Conservation (phyloP, 495 filamentous ascomycete species). For the Aspergillus diversus region DNA sequence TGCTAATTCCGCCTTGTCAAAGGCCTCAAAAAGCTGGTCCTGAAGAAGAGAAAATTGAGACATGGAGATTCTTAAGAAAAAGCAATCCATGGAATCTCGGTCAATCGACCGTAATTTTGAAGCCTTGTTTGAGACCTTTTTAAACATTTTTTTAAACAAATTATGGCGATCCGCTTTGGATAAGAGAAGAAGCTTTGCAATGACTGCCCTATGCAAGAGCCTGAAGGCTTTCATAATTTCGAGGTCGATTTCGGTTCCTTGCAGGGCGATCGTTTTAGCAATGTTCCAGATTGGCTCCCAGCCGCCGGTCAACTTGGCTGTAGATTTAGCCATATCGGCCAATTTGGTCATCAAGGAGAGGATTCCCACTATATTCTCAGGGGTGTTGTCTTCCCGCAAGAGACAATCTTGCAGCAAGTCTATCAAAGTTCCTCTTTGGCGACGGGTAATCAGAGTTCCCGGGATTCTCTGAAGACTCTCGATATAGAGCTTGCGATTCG, state of each 20-base stretch:
- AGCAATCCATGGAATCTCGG: conserved; percentile 45
- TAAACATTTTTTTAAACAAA: conserved; percentile 43
- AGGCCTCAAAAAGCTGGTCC: conserved; percentile 32
- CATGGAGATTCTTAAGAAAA: conserved; percentile 44
- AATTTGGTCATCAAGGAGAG: conserved; percentile 50
- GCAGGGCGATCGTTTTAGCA: conserved; percentile 40
- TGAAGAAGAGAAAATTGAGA: conserved; percentile 46
- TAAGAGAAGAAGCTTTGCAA: conserved; percentile 41
- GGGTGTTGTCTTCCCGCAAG: conserved; percentile 33
- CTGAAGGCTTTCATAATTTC: conserved; percentile 49
- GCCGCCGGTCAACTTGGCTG: conserved; percentile 41
- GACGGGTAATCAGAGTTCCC: conserved; percentile 40
- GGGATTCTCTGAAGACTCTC: conserved; percentile 49
- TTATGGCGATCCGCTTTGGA: conserved; percentile 40
- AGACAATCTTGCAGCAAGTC: conserved; percentile 42
- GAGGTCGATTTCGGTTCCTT: conserved; percentile 42
- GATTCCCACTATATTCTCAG: conserved; percentile 38
- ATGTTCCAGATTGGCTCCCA: conserved; percentile 47
- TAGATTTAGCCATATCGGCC: conserved; percentile 46
- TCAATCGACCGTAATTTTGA: conserved; percentile 43
- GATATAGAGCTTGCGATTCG: conserved; percentile 38
- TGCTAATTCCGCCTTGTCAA: conserved; percentile 38
- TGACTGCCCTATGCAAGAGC: conserved; percentile 40
- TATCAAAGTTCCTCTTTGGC: conserved; percentile 39
- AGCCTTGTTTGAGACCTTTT: conserved; percentile 37